Evolutionary conservation across 2,329 filamentous ascomycete genomes (phyloP), one percentile per base, ranked within the genome.

Genomic region (Periglandula ipomoeae): DNA sequence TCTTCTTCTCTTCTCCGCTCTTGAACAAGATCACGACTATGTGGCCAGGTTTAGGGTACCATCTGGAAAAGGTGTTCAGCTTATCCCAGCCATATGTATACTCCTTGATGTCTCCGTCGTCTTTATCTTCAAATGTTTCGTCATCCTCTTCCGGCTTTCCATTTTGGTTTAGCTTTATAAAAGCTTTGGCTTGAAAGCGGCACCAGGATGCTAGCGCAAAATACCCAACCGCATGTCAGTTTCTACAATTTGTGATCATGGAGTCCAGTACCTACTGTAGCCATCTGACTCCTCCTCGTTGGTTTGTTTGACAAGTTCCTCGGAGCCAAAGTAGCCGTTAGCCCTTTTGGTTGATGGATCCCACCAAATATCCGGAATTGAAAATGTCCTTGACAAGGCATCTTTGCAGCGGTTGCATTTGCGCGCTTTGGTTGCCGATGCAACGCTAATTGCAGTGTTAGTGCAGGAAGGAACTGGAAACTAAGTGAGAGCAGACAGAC

Each of bases 21-120:
- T 69, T 64, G 47, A 69, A 67, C 1, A 65, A 17, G 19, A 69
- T 32, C 19, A 69, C 50, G 0, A 55, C 48, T 0, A 59, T 66
- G 30, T 60, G 60, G 5, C 52, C 52, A 1, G 44, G 49, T 0
- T 45, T 22, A 1, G 47, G 37, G 17, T 53, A 30, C 61, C 61
- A 66, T 3, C 55, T 50, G 3, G 62, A 55, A 17, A 67, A 61
- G 10, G 61, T 47, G 46, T 68, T 67, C 2, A 68, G 43, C 49
- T 67, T 68, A 23, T 58, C 50, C 67, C 68, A 70, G 2, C 52
- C 24, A 47, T 70, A 67, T 6, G 17, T 17, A 22, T 44, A 32
- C 17, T 38, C 19, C 19, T 20, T 38, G 35, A 32, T 32, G 30
- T 32, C 30, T 32, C 30, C 30, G 9, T 34, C 1, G n/a, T 44